Evolutionary conservation across 169 alveolate species (phyloP), one percentile per base, ranked within the genome.

Genomic region (Plasmodium inui): DNA sequence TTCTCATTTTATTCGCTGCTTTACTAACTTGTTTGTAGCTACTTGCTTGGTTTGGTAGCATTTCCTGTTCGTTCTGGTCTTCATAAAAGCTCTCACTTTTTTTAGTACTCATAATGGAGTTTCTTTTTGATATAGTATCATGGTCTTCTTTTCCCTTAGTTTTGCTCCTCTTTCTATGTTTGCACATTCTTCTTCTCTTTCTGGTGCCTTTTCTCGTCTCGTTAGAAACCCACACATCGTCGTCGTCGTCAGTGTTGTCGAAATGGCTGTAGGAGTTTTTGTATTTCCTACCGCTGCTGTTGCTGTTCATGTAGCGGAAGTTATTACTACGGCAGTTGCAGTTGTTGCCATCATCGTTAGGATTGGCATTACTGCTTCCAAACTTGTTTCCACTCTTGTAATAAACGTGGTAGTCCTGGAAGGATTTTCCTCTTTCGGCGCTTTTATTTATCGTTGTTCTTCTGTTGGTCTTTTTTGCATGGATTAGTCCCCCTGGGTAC

Each of bases 101-200:
- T 71, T 44, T 71, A 2, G 32, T 53, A 70, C 26, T 30, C 57
- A 82, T 57, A n/a, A 46, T 82, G 44, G 78, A 28, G 72, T 57
- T 57, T 12, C 34, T 61, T 82, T 46, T 61, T 34, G 74, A n/a
- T 28, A 82, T 41, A n/a, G 73, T n/a, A 44, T 8, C 71, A 32
- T 30, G 44, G 10, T 28, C 71, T 4, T 17, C 14, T 22, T 34
- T 70, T 39, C 44, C 55, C n/a, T 70, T 39, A 70, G 30, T 83
- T 22, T 71, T 83, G 30, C 50, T 37, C 55, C 37, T 67, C 19
- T 83, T 70, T 83, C 30, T 70, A 61, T 83, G 30, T 28, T 61
- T 67, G 7, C 30, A 22, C 6, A n/a, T 26, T 8, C 73, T 53
- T 55, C 61, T 82, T 57, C 72, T 39, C 44, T 57, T 83, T 83